phyloP scores from a whole-genome alignment of 2,329 filamentous ascomycete genomes.

The Hymenoscyphus infarciens region DNA sequence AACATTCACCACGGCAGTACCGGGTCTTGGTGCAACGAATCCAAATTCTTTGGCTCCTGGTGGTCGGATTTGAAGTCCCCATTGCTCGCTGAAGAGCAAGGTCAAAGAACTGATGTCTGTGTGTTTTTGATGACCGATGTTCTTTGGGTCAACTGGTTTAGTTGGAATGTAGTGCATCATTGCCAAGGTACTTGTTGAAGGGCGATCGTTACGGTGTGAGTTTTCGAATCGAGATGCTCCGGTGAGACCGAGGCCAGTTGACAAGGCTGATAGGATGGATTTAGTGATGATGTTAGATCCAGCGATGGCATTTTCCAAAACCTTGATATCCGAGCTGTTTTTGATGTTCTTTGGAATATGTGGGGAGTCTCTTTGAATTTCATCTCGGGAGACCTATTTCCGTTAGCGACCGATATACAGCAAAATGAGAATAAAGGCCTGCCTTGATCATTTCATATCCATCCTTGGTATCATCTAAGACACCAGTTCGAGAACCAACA shows the following conservation, averaged over 20 bases:
- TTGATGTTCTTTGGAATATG: slow-evolving; percentile 47
- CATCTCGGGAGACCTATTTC: slow-evolving; percentile 45
- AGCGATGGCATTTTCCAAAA: slow-evolving; percentile 49
- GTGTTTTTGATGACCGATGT: slow-evolving; percentile 53
- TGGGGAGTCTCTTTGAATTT: slow-evolving; percentile 46
- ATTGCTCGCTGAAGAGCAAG: slow-evolving; percentile 49
- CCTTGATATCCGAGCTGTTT: slow-evolving; percentile 45
- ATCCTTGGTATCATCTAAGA: slow-evolving; percentile 46
- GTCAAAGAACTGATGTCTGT: slow-evolving; percentile 55
- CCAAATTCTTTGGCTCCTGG: slow-evolving; percentile 48
- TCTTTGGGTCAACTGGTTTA: slow-evolving; percentile 40
- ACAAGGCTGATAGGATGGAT: slow-evolving; percentile 38
- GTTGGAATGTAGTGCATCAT: slow-evolving; percentile 53
- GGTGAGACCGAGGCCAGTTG: slow-evolving; percentile 44
- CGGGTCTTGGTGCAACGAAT: slow-evolving; percentile 44
- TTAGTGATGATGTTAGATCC: slow-evolving; percentile 50
- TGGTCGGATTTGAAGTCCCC: slow-evolving; percentile 52
- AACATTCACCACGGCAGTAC: slow-evolving; percentile 54
- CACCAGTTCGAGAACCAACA: slow-evolving; percentile 46
- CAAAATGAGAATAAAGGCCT: neutral
- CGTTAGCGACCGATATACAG: neutral
- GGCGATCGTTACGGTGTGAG: slow-evolving; percentile 48
- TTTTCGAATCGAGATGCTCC: slow-evolving; percentile 48
- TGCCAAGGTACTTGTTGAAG: slow-evolving; percentile 48
- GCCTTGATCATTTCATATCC: slow-evolving; percentile 53